These are phyloP conservation scores for Akanthomyces dipterigenus DNA, from an alignment of 2,329 filamentous ascomycete species.

Conservation along the genomic window DNA sequence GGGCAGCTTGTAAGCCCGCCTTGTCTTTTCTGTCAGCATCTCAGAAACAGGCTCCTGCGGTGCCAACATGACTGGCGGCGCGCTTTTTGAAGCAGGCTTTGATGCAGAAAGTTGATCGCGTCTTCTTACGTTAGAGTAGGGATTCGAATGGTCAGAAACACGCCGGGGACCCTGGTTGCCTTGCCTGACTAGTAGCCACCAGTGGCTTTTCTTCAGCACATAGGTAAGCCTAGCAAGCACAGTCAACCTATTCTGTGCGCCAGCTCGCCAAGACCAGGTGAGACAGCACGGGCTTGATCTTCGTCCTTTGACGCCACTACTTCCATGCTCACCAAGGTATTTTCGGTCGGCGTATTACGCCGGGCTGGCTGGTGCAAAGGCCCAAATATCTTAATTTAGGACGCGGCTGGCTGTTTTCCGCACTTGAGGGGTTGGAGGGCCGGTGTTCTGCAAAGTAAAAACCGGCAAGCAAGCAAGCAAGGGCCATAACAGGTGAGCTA, in stretches of 20 bases:
- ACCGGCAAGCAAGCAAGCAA: background rate
- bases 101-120: background rate
- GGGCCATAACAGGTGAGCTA: background rate
- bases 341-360: too few species aligned
- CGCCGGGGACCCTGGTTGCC: background rate
- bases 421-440: too few species aligned
- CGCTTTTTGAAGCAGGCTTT: background rate
- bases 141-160: background rate
- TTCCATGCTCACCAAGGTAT: too few species aligned
- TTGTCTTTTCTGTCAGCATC: background rate
- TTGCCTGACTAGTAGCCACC: background rate
- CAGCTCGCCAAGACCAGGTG: background rate
- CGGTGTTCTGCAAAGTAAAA: too few species aligned
- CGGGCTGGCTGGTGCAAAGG: too few species aligned
- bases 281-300: background rate
- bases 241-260: background rate
- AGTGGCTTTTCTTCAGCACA: background rate
- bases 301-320: background rate
- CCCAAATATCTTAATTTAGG: background rate
- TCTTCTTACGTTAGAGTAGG: background rate
- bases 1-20: background rate
- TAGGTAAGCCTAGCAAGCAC: background rate
- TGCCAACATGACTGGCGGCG: background rate
- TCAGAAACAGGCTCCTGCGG: too few species aligned
- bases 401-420: background rate